Evolutionary conservation across 768 basidiomycete genomes (phyloP).

Genomic region (Mycena epipterygia): DNA sequence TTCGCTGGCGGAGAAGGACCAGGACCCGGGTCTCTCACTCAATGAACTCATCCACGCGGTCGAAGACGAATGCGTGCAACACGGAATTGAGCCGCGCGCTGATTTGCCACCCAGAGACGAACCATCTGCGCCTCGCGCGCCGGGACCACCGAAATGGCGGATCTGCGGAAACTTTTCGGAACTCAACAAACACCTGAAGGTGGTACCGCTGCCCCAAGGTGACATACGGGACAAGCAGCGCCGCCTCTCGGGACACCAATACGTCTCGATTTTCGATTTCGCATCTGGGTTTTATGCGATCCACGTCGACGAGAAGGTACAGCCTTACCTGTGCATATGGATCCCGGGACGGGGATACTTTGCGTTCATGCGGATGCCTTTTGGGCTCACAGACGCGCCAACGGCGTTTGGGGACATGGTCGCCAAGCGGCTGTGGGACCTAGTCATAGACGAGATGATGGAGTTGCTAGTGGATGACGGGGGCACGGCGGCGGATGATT

Average conservation of each 20-base stretch:
- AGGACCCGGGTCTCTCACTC: background rate
- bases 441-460: conserved; percentile 37
- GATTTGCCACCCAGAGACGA: background rate
- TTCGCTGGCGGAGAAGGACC: background rate
- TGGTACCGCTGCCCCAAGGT: conserved; percentile 50
- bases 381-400: conserved; percentile 56
- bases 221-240: conserved; percentile 56
- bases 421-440: conserved; percentile 40
- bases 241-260: conserved; percentile 50
- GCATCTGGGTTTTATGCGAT: conserved; percentile 52
- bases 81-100: background rate
- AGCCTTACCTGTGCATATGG: conserved; percentile 51
- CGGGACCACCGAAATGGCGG: conserved; percentile 40
- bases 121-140: background rate
- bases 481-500: conserved; percentile 46
- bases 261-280: conserved; percentile 53
- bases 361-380: conserved; percentile 51
- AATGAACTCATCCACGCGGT: background rate
- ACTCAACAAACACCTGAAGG: conserved; percentile 47
- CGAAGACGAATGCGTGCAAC: background rate
- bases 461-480: conserved; percentile 58
- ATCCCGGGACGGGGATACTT: conserved; percentile 54
- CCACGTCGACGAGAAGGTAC: conserved; percentile 30
- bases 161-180: conserved; percentile 55
- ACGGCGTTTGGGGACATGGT: conserved; percentile 49